Evolutionary conservation across 2,329 filamentous ascomycete species (phyloP).

Genomic region (Colletotrichum agaves): DNA sequence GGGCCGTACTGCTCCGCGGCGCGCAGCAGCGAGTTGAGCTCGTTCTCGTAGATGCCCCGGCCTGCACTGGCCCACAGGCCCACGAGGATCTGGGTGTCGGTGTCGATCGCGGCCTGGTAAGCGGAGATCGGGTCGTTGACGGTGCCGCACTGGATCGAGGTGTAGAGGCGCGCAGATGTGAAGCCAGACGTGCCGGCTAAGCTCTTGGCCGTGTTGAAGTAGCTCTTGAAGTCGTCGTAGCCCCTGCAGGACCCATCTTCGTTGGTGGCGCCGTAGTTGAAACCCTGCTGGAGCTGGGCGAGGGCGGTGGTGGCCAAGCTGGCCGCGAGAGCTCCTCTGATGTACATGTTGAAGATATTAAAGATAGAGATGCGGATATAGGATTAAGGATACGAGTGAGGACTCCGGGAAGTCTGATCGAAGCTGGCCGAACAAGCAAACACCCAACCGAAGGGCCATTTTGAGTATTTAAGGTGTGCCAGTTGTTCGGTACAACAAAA

Average conservation of each 20-base stretch:
- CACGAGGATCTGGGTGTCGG: constrained; percentile 61
- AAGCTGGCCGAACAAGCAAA: neutral
- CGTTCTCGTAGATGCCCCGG: constrained; percentile 53
- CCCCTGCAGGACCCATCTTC: constrained; percentile 31
- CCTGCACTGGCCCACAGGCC: constrained; percentile 59
- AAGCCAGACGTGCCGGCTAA: constrained; percentile 19
- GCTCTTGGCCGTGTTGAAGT: constrained; percentile 33
- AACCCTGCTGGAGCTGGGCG: constrained; percentile 30
- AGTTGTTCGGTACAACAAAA: constrained; percentile 10
- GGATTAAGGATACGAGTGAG: neutral
- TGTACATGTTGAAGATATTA: constrained; percentile 10
- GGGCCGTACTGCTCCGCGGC: constrained; percentile 59
- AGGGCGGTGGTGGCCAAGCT: constrained; percentile 21
- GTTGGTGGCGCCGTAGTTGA: constrained; percentile 37
- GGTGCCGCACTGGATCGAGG: constrained; percentile 35
- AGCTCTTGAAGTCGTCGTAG: constrained; percentile 32
- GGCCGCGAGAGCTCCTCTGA: constrained; percentile 3
- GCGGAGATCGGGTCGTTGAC: constrained; percentile 71
- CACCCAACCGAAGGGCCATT: neutral
- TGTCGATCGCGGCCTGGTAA: constrained; percentile 68
- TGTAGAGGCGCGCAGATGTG: constrained; percentile 34
- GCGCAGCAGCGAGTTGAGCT: constrained; percentile 61
- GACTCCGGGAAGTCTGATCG: neutral
- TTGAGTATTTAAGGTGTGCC: constrained; percentile 8
- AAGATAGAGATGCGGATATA: neutral